phyloP scores from a whole-genome alignment of 2,329 filamentous ascomycete genomes.

The Paracamarosporium sp. region DNA sequence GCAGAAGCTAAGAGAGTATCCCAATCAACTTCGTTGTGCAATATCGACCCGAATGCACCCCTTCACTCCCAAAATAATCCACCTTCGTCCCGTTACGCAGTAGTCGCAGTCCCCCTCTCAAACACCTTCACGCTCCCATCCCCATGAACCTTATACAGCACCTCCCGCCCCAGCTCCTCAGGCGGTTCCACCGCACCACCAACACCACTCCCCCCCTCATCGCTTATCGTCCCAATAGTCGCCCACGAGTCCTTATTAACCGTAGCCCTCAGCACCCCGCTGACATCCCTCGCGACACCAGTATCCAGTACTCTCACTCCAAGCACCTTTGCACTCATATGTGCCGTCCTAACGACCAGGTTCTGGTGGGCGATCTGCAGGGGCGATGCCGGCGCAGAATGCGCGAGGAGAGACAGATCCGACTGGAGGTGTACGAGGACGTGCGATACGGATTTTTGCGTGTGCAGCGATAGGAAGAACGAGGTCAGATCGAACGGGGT shows the following conservation, averaged over 20 bases:
- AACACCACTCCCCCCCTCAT: constrained; percentile 21
- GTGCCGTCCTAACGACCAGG: constrained; percentile 75
- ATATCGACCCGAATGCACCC: no score
- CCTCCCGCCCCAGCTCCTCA: constrained; percentile 56
- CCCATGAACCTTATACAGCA: constrained; percentile 79
- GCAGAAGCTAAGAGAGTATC: no score
- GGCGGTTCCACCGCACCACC: constrained; percentile 1
- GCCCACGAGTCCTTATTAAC: constrained; percentile 45
- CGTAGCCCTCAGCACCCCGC: constrained; percentile 82
- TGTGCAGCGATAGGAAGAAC: constrained; percentile 35
- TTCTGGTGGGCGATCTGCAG: constrained; percentile 43
- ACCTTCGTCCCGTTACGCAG: constrained; percentile 12
- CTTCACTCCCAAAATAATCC: background rate
- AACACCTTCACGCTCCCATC: constrained; percentile 86
- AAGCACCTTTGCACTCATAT: constrained; percentile 75
- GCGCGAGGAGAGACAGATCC: constrained; percentile 72
- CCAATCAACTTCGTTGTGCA: background rate
- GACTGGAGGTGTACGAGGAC: constrained; percentile 71
- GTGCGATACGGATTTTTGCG: constrained; percentile 66
- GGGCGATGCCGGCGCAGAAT: constrained; percentile 56
- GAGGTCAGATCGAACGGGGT: constrained; percentile 28
- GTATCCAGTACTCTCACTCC: constrained; percentile 81
- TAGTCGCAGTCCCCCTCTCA: constrained; percentile 68
- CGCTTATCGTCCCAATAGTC: constrained; percentile 30
- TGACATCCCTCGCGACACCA: constrained; percentile 88